phyloP scores from a whole-genome alignment of 306 rosid species.

The Trifolium repens region DNA sequence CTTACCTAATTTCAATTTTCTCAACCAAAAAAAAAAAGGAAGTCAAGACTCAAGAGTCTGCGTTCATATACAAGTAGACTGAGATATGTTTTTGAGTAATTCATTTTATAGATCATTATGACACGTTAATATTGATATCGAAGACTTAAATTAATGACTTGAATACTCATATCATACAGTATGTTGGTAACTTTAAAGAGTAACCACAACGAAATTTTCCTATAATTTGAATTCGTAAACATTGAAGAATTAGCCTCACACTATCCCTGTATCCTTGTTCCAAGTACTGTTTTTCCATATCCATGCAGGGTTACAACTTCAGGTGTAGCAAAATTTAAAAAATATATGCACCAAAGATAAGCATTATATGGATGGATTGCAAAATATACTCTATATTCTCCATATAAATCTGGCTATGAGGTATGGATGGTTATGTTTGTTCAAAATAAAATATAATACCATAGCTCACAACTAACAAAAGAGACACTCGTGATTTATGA shows the following conservation, averaged over 20 bases:
- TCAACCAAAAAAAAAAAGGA: too few species aligned
- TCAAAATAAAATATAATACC: neutral
- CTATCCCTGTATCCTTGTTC: constrained; percentile 2
- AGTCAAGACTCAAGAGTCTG: too few species aligned
- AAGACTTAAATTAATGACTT: neutral
- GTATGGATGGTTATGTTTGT: neutral
- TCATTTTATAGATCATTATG: neutral
- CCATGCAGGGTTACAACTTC: neutral
- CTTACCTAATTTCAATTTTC: too few species aligned
- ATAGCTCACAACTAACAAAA: neutral
- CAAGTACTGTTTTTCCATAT: neutral
- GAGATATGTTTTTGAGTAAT: neutral
- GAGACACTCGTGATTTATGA: neutral
- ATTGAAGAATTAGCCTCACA: constrained; percentile 2
- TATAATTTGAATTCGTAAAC: neutral
- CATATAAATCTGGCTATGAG: neutral
- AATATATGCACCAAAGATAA: neutral
- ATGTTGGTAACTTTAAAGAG: neutral
- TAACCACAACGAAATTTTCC: neutral
- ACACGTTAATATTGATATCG: neutral
- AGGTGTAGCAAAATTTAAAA: constrained; percentile 2
- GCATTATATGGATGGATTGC: neutral
- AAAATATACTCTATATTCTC: constrained; percentile 18
- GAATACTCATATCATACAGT: neutral
- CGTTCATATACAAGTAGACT: too few species aligned